Evolutionary conservation across 805 yeast genomes (phyloP).

Genomic region (Jamesozyma hellenica): DNA sequence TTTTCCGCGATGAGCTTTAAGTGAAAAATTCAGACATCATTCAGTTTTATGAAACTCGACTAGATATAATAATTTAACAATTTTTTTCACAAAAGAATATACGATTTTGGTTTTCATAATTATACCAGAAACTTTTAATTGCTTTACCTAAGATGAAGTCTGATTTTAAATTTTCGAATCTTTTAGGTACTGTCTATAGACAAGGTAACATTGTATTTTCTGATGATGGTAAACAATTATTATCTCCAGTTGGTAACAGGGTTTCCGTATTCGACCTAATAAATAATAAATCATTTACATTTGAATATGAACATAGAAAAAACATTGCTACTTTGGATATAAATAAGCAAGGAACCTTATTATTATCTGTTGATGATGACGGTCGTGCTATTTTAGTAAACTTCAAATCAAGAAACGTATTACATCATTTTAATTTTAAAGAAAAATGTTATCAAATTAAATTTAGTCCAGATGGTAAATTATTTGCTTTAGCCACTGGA

Average conservation of each 20-base stretch:
- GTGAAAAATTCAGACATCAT: too few species aligned
- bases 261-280: conserved; percentile 80
- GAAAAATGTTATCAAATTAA: conserved; percentile 63
- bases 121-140: too few species aligned
- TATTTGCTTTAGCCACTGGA: conserved; percentile 78
- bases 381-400: conserved; percentile 91
- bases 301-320: conserved; percentile 85
- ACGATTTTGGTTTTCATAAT: too few species aligned
- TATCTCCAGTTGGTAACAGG: conserved; percentile 92
- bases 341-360: conserved; percentile 69
- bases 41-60: too few species aligned
- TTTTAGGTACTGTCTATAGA: conserved; percentile 88
- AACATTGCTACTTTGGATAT: conserved; percentile 71
- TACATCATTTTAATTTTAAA: conserved; percentile 90
- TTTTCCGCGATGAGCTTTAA: conserved; percentile 1
- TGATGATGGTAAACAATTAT: conserved; percentile 69
- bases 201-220: conserved; percentile 86
- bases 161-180: conserved; percentile 79
- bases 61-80: too few species aligned
- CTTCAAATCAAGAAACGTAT: conserved; percentile 67
- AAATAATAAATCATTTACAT: conserved; percentile 77
- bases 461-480: conserved; percentile 81
- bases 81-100: too few species aligned
- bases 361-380: conserved; percentile 77
- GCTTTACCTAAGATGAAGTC: conserved; percentile 51